Conservation (phyloP, 352 stramenopile genomes). For the Phytophthora pistaciae region DNA sequence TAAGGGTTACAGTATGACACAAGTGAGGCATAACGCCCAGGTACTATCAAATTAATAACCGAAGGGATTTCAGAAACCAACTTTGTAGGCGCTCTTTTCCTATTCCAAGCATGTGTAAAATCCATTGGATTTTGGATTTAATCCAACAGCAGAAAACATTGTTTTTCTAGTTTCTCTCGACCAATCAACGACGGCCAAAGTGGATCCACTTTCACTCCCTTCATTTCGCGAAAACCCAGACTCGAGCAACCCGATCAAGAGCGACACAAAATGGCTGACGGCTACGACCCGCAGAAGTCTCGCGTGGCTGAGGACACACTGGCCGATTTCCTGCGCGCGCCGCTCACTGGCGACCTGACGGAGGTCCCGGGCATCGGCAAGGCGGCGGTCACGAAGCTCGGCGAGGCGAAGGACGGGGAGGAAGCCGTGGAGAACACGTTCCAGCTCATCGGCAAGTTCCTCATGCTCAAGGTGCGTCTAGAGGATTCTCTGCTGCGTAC, state of each 20-base stretch:
- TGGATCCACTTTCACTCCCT: constrained; percentile 17
- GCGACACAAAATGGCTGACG: constrained; percentile 65
- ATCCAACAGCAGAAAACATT: not conserved
- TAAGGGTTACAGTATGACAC: not conserved
- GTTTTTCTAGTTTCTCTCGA: not conserved
- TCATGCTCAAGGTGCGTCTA: constrained; percentile 80
- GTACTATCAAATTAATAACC: too few relatives aligned
- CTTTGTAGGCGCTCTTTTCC: too few relatives aligned
- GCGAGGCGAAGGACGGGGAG: constrained; percentile 69
- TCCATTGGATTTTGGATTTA: not conserved
- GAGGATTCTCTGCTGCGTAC: not conserved
- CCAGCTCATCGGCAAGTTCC: constrained; percentile 97
- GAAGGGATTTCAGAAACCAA: too few relatives aligned
- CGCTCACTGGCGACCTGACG: constrained; percentile 93
- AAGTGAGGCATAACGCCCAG: not conserved
- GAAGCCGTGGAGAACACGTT: constrained; percentile 97
- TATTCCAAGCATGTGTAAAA: not conserved
- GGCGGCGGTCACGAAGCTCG: constrained; percentile 89
- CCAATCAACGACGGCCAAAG: constrained; percentile 12
- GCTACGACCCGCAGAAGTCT: constrained; percentile 94
- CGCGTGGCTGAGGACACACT: constrained; percentile 92
- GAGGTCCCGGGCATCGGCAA: constrained; percentile 96
- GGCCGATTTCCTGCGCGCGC: constrained; percentile 92
- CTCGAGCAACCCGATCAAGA: constrained; percentile 5
- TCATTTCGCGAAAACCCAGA: constrained; percentile 18